Evolutionary conservation across 352 stramenopile species (phyloP).

Genomic region (Detonula confervacea): DNA sequence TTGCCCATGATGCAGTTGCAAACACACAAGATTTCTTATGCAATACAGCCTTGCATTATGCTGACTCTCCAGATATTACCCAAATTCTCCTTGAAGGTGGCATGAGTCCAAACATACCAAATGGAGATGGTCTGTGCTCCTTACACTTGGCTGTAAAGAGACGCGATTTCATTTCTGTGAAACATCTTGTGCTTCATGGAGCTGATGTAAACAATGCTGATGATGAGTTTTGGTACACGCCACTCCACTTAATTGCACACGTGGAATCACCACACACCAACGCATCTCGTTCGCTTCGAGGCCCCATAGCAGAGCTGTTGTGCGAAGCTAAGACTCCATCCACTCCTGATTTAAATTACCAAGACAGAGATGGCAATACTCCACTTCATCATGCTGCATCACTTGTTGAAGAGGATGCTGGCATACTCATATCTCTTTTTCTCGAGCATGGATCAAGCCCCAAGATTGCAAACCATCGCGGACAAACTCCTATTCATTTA

Average conservation of each 20-base stretch:
- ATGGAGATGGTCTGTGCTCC: conserved; percentile 79
- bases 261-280: conserved; percentile 22
- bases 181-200: conserved; percentile 62
- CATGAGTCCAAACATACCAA: conserved; percentile 85
- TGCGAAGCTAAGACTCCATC: conserved; percentile 50
- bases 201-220: conserved; percentile 80
- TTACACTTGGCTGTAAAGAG: conserved; percentile 81
- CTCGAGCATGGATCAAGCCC: conserved; percentile 75
- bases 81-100: conserved; percentile 72
- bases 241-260: conserved; percentile 75
- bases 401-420: conserved; percentile 72
- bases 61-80: conserved; percentile 56
- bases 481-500: conserved; percentile 80
- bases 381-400: conserved; percentile 80
- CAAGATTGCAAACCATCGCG: conserved; percentile 74
- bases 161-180: conserved; percentile 68
- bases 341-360: conserved; percentile 77
- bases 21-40: conserved; percentile 81
- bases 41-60: conserved; percentile 81
- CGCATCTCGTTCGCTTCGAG: conserved; percentile 38
- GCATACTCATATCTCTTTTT: conserved; percentile 74
- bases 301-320: conserved; percentile 71
- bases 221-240: conserved; percentile 78
- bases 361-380: conserved; percentile 84
- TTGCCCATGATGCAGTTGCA: conserved; percentile 62